These are phyloP conservation scores for Talaromyces stipitatus DNA, from an alignment of 495 filamentous ascomycete genomes.

Conservation along the genomic window DNA sequence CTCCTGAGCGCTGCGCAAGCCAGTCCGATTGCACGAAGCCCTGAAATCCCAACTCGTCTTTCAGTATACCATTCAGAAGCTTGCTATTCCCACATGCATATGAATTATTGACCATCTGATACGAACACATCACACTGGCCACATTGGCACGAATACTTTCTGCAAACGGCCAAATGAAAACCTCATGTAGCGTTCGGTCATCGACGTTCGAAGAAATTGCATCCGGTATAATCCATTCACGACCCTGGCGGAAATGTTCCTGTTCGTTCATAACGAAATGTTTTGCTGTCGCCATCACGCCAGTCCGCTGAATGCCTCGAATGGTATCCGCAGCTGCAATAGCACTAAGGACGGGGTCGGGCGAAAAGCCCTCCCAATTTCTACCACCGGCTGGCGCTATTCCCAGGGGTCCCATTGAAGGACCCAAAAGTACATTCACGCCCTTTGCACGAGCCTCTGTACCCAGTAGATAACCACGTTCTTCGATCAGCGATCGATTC, in stretches of 20 bases:
- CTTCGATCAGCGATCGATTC: slow-evolving; percentile 72
- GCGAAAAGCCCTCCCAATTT: slow-evolving; percentile 85
- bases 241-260: slow-evolving; percentile 71
- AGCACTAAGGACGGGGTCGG: slow-evolving; percentile 69
- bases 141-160: slow-evolving; percentile 84
- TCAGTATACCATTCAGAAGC: slow-evolving; percentile 83
- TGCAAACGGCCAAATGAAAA: slow-evolving; percentile 87
- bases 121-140: slow-evolving; percentile 79
- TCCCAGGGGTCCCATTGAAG: slow-evolving; percentile 70
- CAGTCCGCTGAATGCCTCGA: slow-evolving; percentile 67
- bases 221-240: slow-evolving; percentile 67
- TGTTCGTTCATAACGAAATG: slow-evolving; percentile 82
- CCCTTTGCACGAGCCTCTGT: slow-evolving; percentile 64
- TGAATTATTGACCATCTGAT: slow-evolving; percentile 86
- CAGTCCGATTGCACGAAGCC: slow-evolving; percentile 92
- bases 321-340: slow-evolving; percentile 63
- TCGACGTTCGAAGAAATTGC: slow-evolving; percentile 77
- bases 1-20: slow-evolving; percentile 80
- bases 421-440: slow-evolving; percentile 69
- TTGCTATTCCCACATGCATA: slow-evolving; percentile 91
- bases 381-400: slow-evolving; percentile 79
- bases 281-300: slow-evolving; percentile 79
- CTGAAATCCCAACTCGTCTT: slow-evolving; percentile 91
- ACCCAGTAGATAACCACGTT: slow-evolving; percentile 60
- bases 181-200: slow-evolving; percentile 72